Conservation (phyloP, 2,329 filamentous ascomycete species). For the Lecanosticta acicola region DNA sequence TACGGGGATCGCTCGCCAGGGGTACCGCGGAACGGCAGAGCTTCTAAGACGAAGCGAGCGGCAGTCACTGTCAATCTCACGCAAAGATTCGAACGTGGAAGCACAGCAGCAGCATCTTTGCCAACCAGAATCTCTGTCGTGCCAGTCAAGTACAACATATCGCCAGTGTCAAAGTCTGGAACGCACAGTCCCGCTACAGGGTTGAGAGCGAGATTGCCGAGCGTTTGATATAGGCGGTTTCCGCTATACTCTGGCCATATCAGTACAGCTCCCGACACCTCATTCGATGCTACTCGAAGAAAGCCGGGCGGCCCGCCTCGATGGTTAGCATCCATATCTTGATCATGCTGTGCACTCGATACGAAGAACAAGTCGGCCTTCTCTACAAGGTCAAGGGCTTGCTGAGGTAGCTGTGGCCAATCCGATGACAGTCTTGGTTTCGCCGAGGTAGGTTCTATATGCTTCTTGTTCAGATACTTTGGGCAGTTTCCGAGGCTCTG, state of each 20-base stretch:
- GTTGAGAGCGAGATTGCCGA: slow-evolving; percentile 67
- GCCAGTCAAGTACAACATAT: slow-evolving; percentile 71
- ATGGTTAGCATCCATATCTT: slow-evolving; percentile 78
- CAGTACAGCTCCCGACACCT: slow-evolving; percentile 44
- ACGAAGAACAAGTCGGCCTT: slow-evolving; percentile 74
- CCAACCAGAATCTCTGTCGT: slow-evolving; percentile 61
- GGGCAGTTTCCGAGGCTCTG: slow-evolving; percentile 76
- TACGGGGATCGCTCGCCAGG: slow-evolving; percentile 64
- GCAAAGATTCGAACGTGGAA: slow-evolving; percentile 67
- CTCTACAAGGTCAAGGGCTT: slow-evolving; percentile 55
- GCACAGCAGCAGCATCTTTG: slow-evolving; percentile 53
- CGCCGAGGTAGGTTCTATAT: slow-evolving; percentile 52
- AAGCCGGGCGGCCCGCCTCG: slow-evolving; percentile 72
- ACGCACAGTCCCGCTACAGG: slow-evolving; percentile 65
- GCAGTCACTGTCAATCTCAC: slow-evolving; percentile 60
- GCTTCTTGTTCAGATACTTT: slow-evolving; percentile 76
- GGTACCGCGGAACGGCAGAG: slow-evolving; percentile 62
- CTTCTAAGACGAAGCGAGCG: slow-evolving; percentile 57
- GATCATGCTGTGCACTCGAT: slow-evolving; percentile 55
- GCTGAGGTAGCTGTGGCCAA: slow-evolving; percentile 44
- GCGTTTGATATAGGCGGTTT: slow-evolving; percentile 75
- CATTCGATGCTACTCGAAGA: slow-evolving; percentile 60
- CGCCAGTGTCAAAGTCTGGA: slow-evolving; percentile 66
- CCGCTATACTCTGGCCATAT: slow-evolving; percentile 81
- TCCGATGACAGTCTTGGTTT: slow-evolving; percentile 49